These are phyloP conservation scores for Adansonia gregorii DNA, from an alignment of 441 rosid species.

Conservation along the genomic window DNA sequence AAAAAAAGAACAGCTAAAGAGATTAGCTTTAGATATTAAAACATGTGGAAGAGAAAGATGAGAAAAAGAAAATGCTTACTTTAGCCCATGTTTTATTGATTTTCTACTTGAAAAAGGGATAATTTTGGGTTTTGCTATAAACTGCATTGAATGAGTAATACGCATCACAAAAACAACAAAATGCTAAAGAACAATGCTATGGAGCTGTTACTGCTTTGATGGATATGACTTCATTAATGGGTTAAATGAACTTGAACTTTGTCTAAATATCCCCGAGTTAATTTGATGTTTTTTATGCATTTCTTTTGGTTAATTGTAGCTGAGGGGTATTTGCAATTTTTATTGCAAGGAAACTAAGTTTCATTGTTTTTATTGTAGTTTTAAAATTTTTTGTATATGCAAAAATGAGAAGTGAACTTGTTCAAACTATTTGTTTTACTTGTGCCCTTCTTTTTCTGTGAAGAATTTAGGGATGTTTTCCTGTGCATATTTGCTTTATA, in stretches of 20 bases:
- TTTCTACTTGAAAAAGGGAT: background rate
- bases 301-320: background rate
- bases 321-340: background rate
- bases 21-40: constrained; percentile 11
- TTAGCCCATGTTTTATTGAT: background rate
- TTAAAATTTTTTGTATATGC: background rate
- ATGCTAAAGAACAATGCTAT: background rate
- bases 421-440: background rate
- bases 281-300: background rate
- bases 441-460: background rate
- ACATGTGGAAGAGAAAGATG: background rate
- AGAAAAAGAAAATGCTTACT: background rate
- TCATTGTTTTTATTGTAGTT: constrained; percentile 1
- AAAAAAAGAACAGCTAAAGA: background rate
- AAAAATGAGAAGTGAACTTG: background rate
- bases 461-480: background rate
- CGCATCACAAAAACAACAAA: background rate
- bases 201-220: constrained; percentile 12
- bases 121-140: background rate
- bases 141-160: background rate
- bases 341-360: background rate
- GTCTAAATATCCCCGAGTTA: background rate
- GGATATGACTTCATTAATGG: constrained; percentile 4
- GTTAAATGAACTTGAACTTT: background rate
- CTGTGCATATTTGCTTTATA: background rate